Percentiles rank a stretch among this genome's conserved stretches.
These are phyloP conservation scores for Dendryphion nanum DNA, from an alignment of 2,329 filamentous ascomycete species.

Conservation along the genomic window DNA sequence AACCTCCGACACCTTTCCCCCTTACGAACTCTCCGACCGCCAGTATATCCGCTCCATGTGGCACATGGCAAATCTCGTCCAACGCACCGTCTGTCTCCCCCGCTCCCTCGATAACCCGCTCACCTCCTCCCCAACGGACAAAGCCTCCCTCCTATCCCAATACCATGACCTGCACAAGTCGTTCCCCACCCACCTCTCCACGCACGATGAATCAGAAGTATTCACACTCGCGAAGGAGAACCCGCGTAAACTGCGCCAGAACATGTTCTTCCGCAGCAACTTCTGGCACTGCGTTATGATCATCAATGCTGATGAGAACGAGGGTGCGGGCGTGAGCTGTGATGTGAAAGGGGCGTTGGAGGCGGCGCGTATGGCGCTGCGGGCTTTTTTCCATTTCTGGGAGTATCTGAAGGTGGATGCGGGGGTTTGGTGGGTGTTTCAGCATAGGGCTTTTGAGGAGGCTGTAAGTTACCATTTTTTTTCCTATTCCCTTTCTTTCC, in stretches of 20 bases:
- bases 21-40: slow-evolving; percentile 39
- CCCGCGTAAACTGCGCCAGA: slow-evolving; percentile 69
- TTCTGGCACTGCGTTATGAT: slow-evolving; percentile 83
- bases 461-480: slow-evolving; percentile 65
- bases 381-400: slow-evolving; percentile 72
- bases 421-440: slow-evolving; percentile 81
- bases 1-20: slow-evolving; percentile 36
- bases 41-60: slow-evolving; percentile 72
- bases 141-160: slow-evolving; percentile 66
- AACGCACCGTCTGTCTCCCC: slow-evolving; percentile 73
- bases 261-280: slow-evolving; percentile 75
- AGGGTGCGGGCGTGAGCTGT: slow-evolving; percentile 48
- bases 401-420: slow-evolving; percentile 68
- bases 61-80: slow-evolving; percentile 75
- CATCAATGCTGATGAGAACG: slow-evolving; percentile 68
- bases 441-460: slow-evolving; percentile 77
- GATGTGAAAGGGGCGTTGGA: slow-evolving; percentile 71
- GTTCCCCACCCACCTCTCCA: slow-evolving; percentile 69
- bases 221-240: slow-evolving; percentile 57
- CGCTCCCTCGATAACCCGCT: slow-evolving; percentile 72
- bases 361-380: slow-evolving; percentile 72
- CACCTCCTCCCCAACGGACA: slow-evolving; percentile 65
- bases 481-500: background rate
- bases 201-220: slow-evolving; percentile 63
- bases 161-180: slow-evolving; percentile 71